Evolutionary conservation across 1,284 basidiomycete species (phyloP).

Genomic region (Sutorius eximius): DNA sequence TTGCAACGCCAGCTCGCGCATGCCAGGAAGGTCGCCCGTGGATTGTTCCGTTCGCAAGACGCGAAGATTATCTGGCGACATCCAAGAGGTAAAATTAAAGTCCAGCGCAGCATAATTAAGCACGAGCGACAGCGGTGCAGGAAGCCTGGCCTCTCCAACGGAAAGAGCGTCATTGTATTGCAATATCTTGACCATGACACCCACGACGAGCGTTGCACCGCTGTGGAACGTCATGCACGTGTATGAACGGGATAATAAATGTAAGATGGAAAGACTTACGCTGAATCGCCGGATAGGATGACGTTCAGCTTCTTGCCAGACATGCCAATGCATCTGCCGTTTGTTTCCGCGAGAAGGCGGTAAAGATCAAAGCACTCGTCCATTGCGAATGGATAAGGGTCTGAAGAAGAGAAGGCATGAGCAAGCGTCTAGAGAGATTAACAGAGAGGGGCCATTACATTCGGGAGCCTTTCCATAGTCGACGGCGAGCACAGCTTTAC

Average conservation of each 20-base stretch:
- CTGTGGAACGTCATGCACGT: constrained; percentile 41
- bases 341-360: constrained; percentile 76
- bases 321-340: constrained; percentile 83
- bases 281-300: constrained; percentile 87
- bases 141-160: constrained; percentile 38
- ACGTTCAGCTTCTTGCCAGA: constrained; percentile 73
- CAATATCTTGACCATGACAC: constrained; percentile 80
- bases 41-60: constrained; percentile 84
- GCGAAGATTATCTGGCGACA: constrained; percentile 84
- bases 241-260: constrained; percentile 11
- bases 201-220: constrained; percentile 82
- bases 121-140: constrained; percentile 76
- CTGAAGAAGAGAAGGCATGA: constrained; percentile 40
- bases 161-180: constrained; percentile 56
- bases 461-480: constrained; percentile 98
- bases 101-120: constrained; percentile 84
- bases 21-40: constrained; percentile 64
- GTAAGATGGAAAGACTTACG: constrained; percentile 55
- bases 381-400: constrained; percentile 93
- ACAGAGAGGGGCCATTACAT: constrained; percentile 51
- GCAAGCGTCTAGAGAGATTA: constrained; percentile 1
- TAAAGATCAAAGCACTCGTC: constrained; percentile 95
- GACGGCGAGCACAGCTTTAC: constrained; percentile 81
- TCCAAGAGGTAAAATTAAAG: constrained; percentile 98
- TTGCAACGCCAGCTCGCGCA: constrained; percentile 65